Percentiles rank a stretch among this genome's conserved stretches.
Evolutionary conservation across 129 eudicot species (phyloP).

Genomic region (Flaveria sonorensis): DNA sequence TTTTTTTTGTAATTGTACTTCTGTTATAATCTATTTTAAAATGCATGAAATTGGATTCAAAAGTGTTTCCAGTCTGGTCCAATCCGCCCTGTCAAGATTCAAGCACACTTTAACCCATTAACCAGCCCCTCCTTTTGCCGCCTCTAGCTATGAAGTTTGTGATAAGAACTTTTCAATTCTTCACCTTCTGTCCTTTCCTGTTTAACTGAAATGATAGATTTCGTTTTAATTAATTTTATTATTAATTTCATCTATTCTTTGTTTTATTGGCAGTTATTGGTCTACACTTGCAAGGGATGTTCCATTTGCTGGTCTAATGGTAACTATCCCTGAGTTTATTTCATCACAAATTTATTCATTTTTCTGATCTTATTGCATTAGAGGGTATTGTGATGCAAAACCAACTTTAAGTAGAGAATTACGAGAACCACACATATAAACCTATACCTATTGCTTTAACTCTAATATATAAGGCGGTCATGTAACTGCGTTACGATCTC

Average conservation of each 20-base stretch:
- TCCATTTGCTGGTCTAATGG: conserved; percentile 99
- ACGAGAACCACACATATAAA: neutral
- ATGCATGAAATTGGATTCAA: neutral
- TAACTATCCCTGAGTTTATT: conserved; percentile 20
- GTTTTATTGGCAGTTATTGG: conserved; percentile 68
- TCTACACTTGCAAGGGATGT: conserved; percentile 96
- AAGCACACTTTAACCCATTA: neutral
- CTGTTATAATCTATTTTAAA: neutral
- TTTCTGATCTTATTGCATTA: neutral
- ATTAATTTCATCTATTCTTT: conserved; percentile 9
- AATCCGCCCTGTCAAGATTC: no score
- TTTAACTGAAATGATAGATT: neutral
- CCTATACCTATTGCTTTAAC: neutral
- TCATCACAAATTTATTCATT: conserved; percentile 1
- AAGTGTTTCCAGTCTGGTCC: neutral
- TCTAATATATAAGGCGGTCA: neutral
- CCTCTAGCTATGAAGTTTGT: neutral
- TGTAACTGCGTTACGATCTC: neutral
- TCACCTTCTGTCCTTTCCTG: neutral
- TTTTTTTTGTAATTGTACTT: neutral
- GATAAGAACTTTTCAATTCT: conserved; percentile 4
- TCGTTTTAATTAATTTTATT: no score
- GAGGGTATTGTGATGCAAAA: neutral
- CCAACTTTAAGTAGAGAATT: neutral
- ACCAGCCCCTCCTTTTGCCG: neutral